Evolutionary conservation across 2,329 filamentous ascomycete species (phyloP).

Genomic region (Alternaria angustiovoidea): DNA sequence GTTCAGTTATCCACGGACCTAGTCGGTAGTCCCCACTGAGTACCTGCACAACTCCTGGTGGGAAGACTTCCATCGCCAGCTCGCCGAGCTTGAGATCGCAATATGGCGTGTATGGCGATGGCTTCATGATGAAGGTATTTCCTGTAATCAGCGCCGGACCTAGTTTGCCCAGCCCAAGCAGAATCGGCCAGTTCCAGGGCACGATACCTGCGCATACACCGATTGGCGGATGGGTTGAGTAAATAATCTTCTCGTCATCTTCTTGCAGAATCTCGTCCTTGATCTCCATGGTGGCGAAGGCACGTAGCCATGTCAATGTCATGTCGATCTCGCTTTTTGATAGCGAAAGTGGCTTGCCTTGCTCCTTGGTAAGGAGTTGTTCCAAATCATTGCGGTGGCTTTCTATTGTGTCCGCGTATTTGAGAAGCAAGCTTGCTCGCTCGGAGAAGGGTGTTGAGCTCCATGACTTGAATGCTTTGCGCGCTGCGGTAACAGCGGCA

Average conservation of each 20-base stretch:
- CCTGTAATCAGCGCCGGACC: conserved; percentile 65
- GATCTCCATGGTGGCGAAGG: conserved; percentile 40
- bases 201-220: conserved; percentile 53
- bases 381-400: conserved; percentile 28
- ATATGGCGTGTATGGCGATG: conserved; percentile 66
- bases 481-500: conserved; percentile 56
- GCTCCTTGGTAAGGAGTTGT: conserved; percentile 34
- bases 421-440: conserved; percentile 26
- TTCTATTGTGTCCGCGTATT: conserved; percentile 33
- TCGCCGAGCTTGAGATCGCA: conserved; percentile 66
- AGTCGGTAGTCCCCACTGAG: conserved; percentile 67
- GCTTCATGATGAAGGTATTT: conserved; percentile 65
- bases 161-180: conserved; percentile 59
- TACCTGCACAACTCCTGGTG: conserved; percentile 67
- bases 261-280: background rate
- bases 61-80: conserved; percentile 64
- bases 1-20: conserved; percentile 65
- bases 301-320: conserved; percentile 39
- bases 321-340: conserved; percentile 26
- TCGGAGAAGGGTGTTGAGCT: conserved; percentile 27
- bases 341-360: conserved; percentile 35
- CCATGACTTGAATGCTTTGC: conserved; percentile 57
- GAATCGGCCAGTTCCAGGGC: conserved; percentile 55
- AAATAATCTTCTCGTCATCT: conserved; percentile 45
- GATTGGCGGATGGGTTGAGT: conserved; percentile 55